These are phyloP conservation scores for Pisolithus tinctorius DNA, from an alignment of 768 basidiomycete species.

Conservation along the genomic window DNA sequence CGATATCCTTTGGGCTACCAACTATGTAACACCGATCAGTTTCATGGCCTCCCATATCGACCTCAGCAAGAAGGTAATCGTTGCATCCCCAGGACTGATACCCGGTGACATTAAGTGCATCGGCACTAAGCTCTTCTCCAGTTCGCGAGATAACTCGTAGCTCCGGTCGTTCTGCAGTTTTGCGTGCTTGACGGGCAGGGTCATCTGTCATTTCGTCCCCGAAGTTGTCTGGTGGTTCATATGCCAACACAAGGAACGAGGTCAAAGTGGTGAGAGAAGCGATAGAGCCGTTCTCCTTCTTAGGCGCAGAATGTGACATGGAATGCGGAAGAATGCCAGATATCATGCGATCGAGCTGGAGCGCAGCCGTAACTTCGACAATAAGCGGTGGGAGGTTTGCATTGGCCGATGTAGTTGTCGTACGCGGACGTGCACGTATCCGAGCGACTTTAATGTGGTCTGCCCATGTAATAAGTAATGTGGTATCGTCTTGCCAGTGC, in stretches of 20 bases:
- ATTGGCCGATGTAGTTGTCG: conserved; percentile 33
- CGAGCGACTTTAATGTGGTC: conserved; percentile 88
- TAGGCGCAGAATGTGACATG: conserved; percentile 24
- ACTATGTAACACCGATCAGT: conserved; percentile 66
- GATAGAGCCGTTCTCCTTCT: conserved; percentile 11
- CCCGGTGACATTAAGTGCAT: conserved; percentile 72
- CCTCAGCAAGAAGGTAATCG: conserved; percentile 74
- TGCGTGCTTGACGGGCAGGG: conserved; percentile 68
- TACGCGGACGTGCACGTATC: conserved; percentile 55
- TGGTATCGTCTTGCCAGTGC: conserved; percentile 88
- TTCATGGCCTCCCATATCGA: conserved; percentile 18
- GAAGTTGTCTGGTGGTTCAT: conserved; percentile 69
- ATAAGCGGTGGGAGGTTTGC: conserved; percentile 51
- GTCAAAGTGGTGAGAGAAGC: conserved; percentile 36
- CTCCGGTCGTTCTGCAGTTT: conserved; percentile 88
- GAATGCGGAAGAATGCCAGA: conserved; percentile 83
- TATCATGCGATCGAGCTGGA: conserved; percentile 94
- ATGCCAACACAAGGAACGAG: conserved; percentile 84
- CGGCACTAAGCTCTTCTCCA: conserved; percentile 83
- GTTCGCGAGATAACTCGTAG: conserved; percentile 83
- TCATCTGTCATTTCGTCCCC: conserved; percentile 66
- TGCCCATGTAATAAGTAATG: conserved; percentile 90
- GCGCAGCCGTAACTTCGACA: conserved; percentile 87
- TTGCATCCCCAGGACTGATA: conserved; percentile 87
- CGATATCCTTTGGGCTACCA: conserved; percentile 78